Evolutionary conservation across 2,329 filamentous ascomycete genomes (phyloP).

Genomic region (Trichophyton equinum): DNA sequence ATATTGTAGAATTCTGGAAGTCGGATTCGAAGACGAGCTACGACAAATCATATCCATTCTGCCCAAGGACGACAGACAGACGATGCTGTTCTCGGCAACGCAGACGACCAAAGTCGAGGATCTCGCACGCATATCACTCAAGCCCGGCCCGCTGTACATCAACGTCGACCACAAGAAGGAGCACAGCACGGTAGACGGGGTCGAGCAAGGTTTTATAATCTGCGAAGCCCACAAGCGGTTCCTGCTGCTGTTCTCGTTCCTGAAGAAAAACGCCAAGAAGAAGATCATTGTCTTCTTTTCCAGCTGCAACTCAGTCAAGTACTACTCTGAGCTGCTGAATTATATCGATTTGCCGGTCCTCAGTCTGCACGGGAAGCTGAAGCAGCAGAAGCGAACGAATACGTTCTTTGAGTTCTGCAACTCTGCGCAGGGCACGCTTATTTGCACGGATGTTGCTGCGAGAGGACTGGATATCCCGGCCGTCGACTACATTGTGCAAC

Average conservation of each 20-base stretch:
- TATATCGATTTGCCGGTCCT: constrained; percentile 90
- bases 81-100: constrained; percentile 96
- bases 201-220: constrained; percentile 92
- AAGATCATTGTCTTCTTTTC: constrained; percentile 97
- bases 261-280: constrained; percentile 85
- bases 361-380: constrained; percentile 86
- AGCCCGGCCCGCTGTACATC: constrained; percentile 85
- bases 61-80: constrained; percentile 75
- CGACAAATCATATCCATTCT: constrained; percentile 90
- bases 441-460: constrained; percentile 94
- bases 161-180: constrained; percentile 88
- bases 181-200: constrained; percentile 79
- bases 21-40: constrained; percentile 99
- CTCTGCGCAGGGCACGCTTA: constrained; percentile 70
- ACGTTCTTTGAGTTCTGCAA: constrained; percentile 96
- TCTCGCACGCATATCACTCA: constrained; percentile 81
- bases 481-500: constrained; percentile 94
- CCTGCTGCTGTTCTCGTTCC: constrained; percentile 82
- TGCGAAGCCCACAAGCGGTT: constrained; percentile 92
- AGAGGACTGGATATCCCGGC: constrained; percentile 89
- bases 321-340: constrained; percentile 89
- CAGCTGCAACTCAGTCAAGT: constrained; percentile 86
- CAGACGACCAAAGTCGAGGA: constrained; percentile 99
- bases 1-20: constrained; percentile 59
- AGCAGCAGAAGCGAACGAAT: constrained; percentile 97